These are phyloP conservation scores for Bisporella sp. DNA, from an alignment of 2,329 filamentous ascomycete genomes.

Conservation along the genomic window DNA sequence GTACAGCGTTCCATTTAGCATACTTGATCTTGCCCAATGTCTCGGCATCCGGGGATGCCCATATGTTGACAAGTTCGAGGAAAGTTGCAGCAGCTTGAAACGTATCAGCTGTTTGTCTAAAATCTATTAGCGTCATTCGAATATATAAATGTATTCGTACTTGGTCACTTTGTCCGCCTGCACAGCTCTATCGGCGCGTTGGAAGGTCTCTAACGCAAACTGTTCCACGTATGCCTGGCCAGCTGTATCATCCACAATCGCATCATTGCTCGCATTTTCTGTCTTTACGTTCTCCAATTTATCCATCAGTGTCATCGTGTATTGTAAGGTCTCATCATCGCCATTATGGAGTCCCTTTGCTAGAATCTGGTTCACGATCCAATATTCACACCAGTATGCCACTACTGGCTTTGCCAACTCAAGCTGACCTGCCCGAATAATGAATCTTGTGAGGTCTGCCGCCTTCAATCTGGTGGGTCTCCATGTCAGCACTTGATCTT, in stretches of 20 bases:
- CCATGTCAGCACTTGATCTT: background rate
- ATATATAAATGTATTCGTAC: conserved; percentile 45
- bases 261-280: conserved; percentile 70
- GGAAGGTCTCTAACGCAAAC: conserved; percentile 84
- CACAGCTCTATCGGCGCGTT: conserved; percentile 75
- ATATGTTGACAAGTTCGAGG: conserved; percentile 80
- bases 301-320: conserved; percentile 82
- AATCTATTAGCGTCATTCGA: conserved; percentile 1
- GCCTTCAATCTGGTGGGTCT: conserved; percentile 56
- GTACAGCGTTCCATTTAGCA: conserved; percentile 89
- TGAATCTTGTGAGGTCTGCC: conserved; percentile 78
- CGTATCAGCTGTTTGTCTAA: conserved; percentile 83
- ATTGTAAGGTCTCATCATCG: conserved; percentile 72
- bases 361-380: conserved; percentile 48
- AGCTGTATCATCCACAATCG: conserved; percentile 75
- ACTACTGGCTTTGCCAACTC: conserved; percentile 80
- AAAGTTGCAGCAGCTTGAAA: conserved; percentile 92
- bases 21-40: conserved; percentile 85
- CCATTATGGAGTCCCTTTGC: conserved; percentile 68
- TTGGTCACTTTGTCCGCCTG: conserved; percentile 76
- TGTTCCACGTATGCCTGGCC: conserved; percentile 91
- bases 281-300: conserved; percentile 78
- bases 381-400: conserved; percentile 85
- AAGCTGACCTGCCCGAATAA: conserved; percentile 76
- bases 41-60: conserved; percentile 70